Evolutionary conservation across 1,284 basidiomycete species (phyloP).

Genomic region (Malassezia furfur): DNA sequence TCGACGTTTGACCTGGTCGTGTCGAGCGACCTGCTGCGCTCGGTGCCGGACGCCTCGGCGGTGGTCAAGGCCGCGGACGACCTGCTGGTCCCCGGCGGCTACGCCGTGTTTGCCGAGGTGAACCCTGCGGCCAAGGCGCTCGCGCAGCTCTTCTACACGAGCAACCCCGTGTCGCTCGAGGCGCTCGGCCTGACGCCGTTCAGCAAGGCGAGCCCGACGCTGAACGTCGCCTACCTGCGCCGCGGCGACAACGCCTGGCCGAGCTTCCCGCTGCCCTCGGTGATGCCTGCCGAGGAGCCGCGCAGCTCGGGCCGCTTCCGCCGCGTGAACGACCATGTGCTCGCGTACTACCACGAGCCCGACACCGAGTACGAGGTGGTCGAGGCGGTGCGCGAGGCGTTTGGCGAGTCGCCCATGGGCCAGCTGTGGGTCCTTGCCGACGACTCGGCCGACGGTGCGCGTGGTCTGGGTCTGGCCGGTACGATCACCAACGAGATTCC

Average conservation of each 20-base stretch:
- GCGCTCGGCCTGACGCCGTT: slow-evolving; percentile 6
- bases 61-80: slow-evolving; percentile 1
- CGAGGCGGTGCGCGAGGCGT: slow-evolving; percentile 5
- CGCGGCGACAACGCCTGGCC: slow-evolving; percentile 12
- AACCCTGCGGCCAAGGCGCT: slow-evolving; percentile 2
- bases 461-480: slow-evolving; percentile 14
- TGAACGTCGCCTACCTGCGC: slow-evolving; percentile 1
- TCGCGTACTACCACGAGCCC: slow-evolving; percentile 14
- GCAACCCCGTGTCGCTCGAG: background rate
- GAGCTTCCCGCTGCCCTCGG: background rate
- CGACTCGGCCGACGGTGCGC: slow-evolving; percentile 14
- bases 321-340: slow-evolving; percentile 5
- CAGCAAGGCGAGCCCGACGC: slow-evolving; percentile 3
- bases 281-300: background rate
- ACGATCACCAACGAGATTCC: slow-evolving; percentile 17
- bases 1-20: slow-evolving; percentile 13
- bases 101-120: slow-evolving; percentile 10
- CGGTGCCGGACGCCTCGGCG: background rate
- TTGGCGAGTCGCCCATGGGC: slow-evolving; percentile 8
- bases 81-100: slow-evolving; percentile 16
- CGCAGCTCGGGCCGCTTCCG: background rate
- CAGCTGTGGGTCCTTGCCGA: slow-evolving; percentile 17
- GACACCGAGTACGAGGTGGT: slow-evolving; percentile 13
- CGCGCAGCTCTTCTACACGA: slow-evolving; percentile 1
- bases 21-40: slow-evolving; percentile 7